phyloP scores from a whole-genome alignment of 345 rosid species.

The Sonneratia alba region DNA sequence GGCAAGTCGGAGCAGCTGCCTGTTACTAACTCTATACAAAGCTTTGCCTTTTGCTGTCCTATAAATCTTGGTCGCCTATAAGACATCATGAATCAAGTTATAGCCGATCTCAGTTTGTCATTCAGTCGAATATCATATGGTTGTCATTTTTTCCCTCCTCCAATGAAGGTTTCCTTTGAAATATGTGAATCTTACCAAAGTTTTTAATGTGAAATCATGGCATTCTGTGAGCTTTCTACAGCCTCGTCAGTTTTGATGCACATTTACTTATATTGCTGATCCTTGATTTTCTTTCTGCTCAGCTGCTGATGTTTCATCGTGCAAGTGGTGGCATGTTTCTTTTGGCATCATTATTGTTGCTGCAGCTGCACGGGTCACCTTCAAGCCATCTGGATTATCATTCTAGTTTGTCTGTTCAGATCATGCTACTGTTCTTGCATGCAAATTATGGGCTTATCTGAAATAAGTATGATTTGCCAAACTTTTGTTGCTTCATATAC shows the following conservation, averaged over 20 bases:
- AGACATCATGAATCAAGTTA: no score
- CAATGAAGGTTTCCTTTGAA: no score
- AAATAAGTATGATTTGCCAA: slow-evolving; percentile 36
- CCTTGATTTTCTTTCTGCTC: not conserved
- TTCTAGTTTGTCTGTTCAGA: slow-evolving; percentile 77
- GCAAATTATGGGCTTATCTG: slow-evolving; percentile 53
- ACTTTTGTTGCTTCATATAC: not conserved
- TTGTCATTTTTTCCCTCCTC: no score
- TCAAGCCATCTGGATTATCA: slow-evolving; percentile 69
- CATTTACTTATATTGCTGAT: not conserved
- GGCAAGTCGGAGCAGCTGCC: not conserved
- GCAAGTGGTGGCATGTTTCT: slow-evolving; percentile 57
- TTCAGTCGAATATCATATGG: no score
- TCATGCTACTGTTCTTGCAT: slow-evolving; percentile 38
- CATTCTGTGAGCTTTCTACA: slow-evolving; percentile 17
- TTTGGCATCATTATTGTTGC: slow-evolving; percentile 57
- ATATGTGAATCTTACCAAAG: no score
- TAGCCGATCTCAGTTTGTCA: no score
- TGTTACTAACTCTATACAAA: not conserved
- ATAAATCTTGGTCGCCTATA: no score
- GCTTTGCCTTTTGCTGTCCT: not conserved
- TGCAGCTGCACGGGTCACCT: slow-evolving; percentile 70
- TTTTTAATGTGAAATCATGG: no score
- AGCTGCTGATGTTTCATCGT: slow-evolving; percentile 76
- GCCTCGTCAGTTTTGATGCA: no score